Conservation (phyloP, 148 eudicot genomes). For the Beta vulgaris region DNA sequence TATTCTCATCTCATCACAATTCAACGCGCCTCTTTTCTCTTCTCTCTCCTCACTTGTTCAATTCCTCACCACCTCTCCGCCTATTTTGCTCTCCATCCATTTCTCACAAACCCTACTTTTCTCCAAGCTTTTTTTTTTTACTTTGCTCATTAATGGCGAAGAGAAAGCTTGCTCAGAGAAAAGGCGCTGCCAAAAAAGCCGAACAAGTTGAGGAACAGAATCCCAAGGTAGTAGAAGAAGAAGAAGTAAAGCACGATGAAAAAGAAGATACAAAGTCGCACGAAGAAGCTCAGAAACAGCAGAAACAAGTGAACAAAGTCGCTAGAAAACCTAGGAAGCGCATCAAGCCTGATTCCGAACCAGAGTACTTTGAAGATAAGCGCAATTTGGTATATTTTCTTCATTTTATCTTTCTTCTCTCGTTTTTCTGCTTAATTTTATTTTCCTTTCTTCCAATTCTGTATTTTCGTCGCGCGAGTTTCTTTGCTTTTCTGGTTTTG, state of each 20-base stretch:
- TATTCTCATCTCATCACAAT: no score
- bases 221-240: not conserved
- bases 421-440: not conserved
- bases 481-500: not conserved
- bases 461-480: not conserved
- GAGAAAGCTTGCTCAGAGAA: constrained; percentile 32
- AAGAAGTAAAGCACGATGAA: constrained; percentile 5
- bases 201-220: not conserved
- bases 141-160: constrained; percentile 26
- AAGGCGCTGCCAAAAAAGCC: constrained; percentile 16
- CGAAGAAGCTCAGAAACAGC: not conserved
- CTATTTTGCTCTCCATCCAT: not conserved
- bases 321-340: constrained; percentile 34
- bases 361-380: constrained; percentile 68
- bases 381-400: constrained; percentile 64
- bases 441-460: not conserved
- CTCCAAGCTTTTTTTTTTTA: not conserved
- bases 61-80: not conserved
- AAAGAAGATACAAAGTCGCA: not conserved
- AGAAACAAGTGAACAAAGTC: constrained; percentile 17
- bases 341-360: constrained; percentile 45
- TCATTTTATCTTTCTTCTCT: not conserved
- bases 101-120: not conserved
- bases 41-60: not conserved
- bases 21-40: no score